Base-by-base conservation (phyloP, 139 green algal species). In the Tetradesmus lagerheimii region DNA sequence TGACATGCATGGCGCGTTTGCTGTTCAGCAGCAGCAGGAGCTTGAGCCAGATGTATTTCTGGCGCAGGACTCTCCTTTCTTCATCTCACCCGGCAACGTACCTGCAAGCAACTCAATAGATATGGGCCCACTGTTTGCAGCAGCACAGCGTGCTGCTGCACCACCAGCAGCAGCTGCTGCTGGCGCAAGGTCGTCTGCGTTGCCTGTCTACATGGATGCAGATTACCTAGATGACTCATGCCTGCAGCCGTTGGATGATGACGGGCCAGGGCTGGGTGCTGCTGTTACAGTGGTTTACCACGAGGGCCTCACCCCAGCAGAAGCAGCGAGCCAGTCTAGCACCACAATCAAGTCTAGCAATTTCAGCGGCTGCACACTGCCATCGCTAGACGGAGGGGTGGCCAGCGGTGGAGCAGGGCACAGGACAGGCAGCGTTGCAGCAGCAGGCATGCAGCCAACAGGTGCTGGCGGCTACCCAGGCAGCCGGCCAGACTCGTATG, bases 1-100 rank as follows among this genome's bases (percentile, higher is more conserved):
- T 41, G 14, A 1, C 29, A 71, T 31, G 23, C 31, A 71, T 8
- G 57, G 57, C 9, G 71, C 71, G 1, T 37, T 79, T 38, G 71
- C n/a, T 41, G 31, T 37, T 3, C 78, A 84, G 78, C 78, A 62
- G 82, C 76, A 82, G 76, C 76, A 82, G 76, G 9, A n/a, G 9
- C 23, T 20, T 8, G 37, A 82, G 20, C 57, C 35, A 23, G 57
- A 87, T 34, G 31, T 78, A 34, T 87, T 87, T 37, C n/a, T 34
- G 23, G 53, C 82, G 14, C 35, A 50, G 57, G 82, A 87, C 23
- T 87, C 82, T 5, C 82, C 82, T 6, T 87, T 87, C 82, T 87
- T 78, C 57, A 50, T 87, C 41, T 78, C 71, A 0, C 31, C 31
- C 14, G 82, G 57, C 15, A 66, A 11, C 4, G 57, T 45, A 18